Base-by-base conservation (phyloP, 2,329 filamentous ascomycete species). In the Fusarium tjaetaba region DNA sequence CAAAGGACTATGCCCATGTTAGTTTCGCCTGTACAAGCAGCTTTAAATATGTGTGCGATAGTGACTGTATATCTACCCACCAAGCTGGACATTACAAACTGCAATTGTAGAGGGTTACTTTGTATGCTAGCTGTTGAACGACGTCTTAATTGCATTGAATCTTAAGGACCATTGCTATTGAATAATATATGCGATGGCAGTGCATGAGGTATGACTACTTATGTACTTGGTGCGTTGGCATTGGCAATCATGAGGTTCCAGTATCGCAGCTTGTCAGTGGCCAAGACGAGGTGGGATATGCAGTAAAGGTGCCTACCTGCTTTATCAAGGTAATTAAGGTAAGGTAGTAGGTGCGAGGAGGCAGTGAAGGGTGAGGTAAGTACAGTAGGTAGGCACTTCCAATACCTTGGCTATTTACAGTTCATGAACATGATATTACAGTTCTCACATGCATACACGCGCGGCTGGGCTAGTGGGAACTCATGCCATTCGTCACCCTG, bases 391-490 rank as follows among this genome's bases (percentile, higher is more conserved):
- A 38, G 18, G 36, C 30, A 24, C 49, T 28, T 11, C 49, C 15
- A 43, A 24, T 48, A 42, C 49, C 71, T 71, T 55, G 49, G 58
- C 56, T 68, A 68, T 41, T 42, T 42, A 67, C 52, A 60, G 51
- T 42, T 51, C 45, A 66, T 39, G 16, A 45, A 53, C 52, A 61
- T 53, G n/a, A 34, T 52, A 58, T 62, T 71, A 73, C 48, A 66
- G 61, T 71, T 71, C 66, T 71, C 61, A 63, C 70, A 60, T 73
- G 67, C 66, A 73, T 73, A 73, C 67, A 73, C 71, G 71, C 71
- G 71, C 71, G 71, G 71, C 67, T 73, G 71, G 58, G 34, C 24
- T 48, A 49, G 67, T 56, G 59, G 45, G 42, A 22, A 22, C 48
- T 71, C 52, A 67, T 41, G 55, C 58, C 58, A 73, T 73, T 66